These are phyloP conservation scores for Tolypocladium sp. DNA, from an alignment of 2,329 filamentous ascomycete genomes.

Conservation along the genomic window DNA sequence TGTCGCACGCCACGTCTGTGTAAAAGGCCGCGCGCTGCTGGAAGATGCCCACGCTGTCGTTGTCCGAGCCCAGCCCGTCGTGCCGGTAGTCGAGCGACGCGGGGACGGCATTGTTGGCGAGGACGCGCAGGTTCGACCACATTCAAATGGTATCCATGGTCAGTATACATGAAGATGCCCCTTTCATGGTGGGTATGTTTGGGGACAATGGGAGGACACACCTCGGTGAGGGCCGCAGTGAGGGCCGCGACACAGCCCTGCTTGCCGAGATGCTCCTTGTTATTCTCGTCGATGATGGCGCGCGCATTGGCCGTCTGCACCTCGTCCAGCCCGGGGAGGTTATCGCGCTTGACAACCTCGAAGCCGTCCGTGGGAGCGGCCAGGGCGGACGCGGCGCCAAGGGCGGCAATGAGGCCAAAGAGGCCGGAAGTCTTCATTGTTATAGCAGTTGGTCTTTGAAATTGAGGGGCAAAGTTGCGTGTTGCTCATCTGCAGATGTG, in stretches of 20 bases:
- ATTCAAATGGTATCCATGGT: not conserved
- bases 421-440: conserved; percentile 3
- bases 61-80: conserved; percentile 11
- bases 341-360: conserved; percentile 3
- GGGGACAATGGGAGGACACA: conserved; percentile 1
- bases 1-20: conserved; percentile 11
- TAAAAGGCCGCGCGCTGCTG: conserved; percentile 13
- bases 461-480: too few relatives aligned
- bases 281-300: conserved; percentile 11
- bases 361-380: not conserved
- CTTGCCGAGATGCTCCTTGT: conserved; percentile 6
- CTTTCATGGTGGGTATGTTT: too few relatives aligned
- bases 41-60: conserved; percentile 14
- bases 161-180: too few relatives aligned
- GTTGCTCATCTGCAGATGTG: too few relatives aligned
- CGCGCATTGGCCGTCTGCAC: conserved; percentile 9
- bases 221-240: conserved; percentile 12
- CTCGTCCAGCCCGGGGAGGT: conserved; percentile 10
- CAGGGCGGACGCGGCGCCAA: not conserved
- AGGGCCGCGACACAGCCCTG: conserved; percentile 12
- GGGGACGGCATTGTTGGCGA: conserved; percentile 10
- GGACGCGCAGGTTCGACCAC: conserved; percentile 10
- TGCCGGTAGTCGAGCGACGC: conserved; percentile 9
- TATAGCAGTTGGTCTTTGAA: too few relatives aligned
- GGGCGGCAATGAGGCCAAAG: not conserved